Evolutionary conservation across 2,329 filamentous ascomycete genomes (phyloP).

Genomic region (Emericellopsis cladophorae): DNA sequence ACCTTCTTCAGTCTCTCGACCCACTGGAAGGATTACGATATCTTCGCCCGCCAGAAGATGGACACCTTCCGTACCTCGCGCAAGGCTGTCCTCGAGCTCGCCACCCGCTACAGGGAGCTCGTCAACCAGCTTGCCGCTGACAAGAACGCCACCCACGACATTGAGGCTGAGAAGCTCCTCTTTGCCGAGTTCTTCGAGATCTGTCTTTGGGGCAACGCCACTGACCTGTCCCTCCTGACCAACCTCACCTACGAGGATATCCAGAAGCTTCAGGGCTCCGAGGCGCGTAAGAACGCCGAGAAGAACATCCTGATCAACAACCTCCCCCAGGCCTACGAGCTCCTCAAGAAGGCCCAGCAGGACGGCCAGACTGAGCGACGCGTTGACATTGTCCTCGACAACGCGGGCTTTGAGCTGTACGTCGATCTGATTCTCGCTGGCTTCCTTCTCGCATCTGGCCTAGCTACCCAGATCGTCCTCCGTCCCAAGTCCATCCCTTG

Average conservation of each 20-base stretch:
- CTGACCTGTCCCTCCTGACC: slow-evolving; percentile 82
- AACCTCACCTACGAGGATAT: slow-evolving; percentile 91
- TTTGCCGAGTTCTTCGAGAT: slow-evolving; percentile 94
- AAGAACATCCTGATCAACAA: slow-evolving; percentile 90
- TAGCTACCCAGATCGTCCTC: slow-evolving; percentile 78
- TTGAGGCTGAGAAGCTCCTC: slow-evolving; percentile 61
- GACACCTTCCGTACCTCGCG: slow-evolving; percentile 86
- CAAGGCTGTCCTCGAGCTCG: slow-evolving; percentile 71
- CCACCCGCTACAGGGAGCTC: slow-evolving; percentile 64
- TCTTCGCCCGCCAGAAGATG: slow-evolving; percentile 83
- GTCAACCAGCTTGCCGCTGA: slow-evolving; percentile 48
- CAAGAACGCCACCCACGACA: slow-evolving; percentile 39
- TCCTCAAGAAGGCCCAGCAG: slow-evolving; percentile 51
- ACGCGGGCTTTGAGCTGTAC: slow-evolving; percentile 93
- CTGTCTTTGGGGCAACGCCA: slow-evolving; percentile 94
- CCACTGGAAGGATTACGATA: slow-evolving; percentile 83
- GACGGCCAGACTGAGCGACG: slow-evolving; percentile 55
- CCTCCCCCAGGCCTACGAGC: slow-evolving; percentile 56
- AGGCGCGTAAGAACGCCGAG: slow-evolving; percentile 76
- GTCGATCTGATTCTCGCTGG: slow-evolving; percentile 88
- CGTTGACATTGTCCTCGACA: slow-evolving; percentile 92
- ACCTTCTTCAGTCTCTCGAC: slow-evolving; percentile 64
- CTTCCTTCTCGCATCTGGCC: slow-evolving; percentile 70
- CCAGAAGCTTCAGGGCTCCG: slow-evolving; percentile 83
- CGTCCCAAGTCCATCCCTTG: slow-evolving; percentile 94